Evolutionary conservation across 176 grass and related monocot genomes (phyloP).

Genomic region (Poa pratensis): DNA sequence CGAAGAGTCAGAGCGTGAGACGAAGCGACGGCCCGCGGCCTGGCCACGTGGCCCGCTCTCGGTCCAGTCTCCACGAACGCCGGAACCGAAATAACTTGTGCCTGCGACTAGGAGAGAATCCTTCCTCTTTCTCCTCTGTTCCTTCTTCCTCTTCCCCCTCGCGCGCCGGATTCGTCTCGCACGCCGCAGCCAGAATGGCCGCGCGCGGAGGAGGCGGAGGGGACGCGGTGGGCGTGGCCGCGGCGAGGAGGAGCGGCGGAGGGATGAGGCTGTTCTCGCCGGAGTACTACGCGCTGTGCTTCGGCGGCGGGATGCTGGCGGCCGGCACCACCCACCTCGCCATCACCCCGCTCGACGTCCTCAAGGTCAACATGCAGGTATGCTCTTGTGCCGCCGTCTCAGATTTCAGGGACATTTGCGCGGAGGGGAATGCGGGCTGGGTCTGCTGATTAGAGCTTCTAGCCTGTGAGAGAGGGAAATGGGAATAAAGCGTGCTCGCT

Average conservation of each 20-base stretch:
- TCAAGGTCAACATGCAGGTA: constrained; percentile 99
- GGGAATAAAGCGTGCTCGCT: not conserved
- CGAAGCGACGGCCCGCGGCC: constrained; percentile 15
- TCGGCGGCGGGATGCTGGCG: constrained; percentile 87
- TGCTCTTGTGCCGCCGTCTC: no score
- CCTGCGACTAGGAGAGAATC: not conserved
- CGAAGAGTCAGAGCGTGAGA: not conserved
- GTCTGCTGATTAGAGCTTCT: not conserved
- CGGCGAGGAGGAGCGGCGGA: constrained; percentile 1
- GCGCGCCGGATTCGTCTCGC: constrained; percentile 7
- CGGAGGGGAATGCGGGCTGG: not conserved
- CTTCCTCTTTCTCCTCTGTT: not conserved
- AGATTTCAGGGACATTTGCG: not conserved
- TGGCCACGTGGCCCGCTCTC: constrained; percentile 66
- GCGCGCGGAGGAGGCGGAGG: constrained; percentile 21
- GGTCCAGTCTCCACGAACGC: constrained; percentile 55
- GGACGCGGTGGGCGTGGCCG: constrained; percentile 39
- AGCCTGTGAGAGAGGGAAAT: not conserved
- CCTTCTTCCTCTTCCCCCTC: not conserved
- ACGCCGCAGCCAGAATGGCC: constrained; percentile 36
- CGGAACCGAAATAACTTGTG: constrained; percentile 16
- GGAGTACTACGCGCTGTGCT: constrained; percentile 89
- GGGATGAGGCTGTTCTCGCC: constrained; percentile 78
- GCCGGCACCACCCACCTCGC: constrained; percentile 91
- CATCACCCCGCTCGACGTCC: constrained; percentile 92